Evolutionary conservation across 2,329 filamentous ascomycete genomes (phyloP).

Genomic region (Exserohilum rostratum): DNA sequence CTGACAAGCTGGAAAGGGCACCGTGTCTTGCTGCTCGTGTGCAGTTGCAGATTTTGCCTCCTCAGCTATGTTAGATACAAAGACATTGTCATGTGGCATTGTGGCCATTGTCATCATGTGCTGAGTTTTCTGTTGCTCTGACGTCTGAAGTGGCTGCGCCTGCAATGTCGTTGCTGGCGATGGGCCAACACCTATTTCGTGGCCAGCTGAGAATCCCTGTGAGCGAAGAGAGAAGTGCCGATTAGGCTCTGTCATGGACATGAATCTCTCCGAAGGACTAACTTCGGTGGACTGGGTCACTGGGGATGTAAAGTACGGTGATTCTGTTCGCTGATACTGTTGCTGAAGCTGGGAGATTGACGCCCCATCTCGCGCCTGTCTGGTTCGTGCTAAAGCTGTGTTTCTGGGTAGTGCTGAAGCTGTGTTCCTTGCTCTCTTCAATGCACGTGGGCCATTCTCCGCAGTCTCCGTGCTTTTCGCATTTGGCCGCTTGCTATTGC

Average conservation of each 20-base stretch:
- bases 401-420: constrained; percentile 8
- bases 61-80: neutral
- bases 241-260: neutral
- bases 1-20: neutral
- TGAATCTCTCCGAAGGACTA: constrained; percentile 1
- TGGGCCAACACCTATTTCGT: constrained; percentile 2
- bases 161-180: neutral
- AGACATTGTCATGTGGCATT: neutral
- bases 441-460: constrained; percentile 2
- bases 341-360: constrained; percentile 9
- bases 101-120: constrained; percentile 9
- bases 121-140: neutral
- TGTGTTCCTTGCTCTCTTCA: constrained; percentile 15
- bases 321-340: neutral
- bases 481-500: constrained; percentile 44
- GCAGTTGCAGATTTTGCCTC: neutral
- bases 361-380: constrained; percentile 12
- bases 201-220: constrained; percentile 1
- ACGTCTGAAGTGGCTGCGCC: neutral
- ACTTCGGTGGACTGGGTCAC: neutral
- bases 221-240: neutral
- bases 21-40: constrained; percentile 1
- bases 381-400: neutral
- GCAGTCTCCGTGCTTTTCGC: constrained; percentile 18
- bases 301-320: constrained; percentile 11